Percentiles rank a stretch among this genome's conserved stretches.
Conservation (phyloP, 495 filamentous ascomycete genomes). For the Tuber microsphaerosporum region DNA sequence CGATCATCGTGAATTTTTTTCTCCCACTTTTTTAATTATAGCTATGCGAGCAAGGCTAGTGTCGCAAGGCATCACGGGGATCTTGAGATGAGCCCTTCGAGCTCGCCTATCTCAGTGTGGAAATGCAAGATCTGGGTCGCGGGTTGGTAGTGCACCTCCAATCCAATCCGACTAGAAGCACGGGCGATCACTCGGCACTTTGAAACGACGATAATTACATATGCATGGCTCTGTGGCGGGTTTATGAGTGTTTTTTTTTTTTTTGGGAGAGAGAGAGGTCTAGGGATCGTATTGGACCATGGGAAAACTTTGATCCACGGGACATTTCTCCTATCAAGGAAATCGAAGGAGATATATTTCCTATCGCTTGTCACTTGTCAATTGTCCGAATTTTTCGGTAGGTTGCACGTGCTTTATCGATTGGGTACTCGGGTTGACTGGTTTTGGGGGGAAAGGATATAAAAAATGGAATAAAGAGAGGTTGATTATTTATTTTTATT, state of each 20-base stretch:
- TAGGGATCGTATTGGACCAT: not conserved
- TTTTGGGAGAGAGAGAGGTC: not conserved
- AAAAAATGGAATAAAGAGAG: not conserved
- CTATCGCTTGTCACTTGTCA: not conserved
- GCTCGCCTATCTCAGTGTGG: not conserved
- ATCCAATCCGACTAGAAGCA: conserved; percentile 4
- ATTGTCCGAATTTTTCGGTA: not conserved
- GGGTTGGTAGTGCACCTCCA: not conserved
- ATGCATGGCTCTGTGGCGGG: not conserved
- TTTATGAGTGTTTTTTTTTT: not conserved
- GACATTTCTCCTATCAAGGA: not conserved
- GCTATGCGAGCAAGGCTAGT: not conserved
- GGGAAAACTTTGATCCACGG: not conserved
- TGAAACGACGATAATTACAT: not conserved
- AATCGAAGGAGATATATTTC: not conserved
- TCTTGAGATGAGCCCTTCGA: not conserved
- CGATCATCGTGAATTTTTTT: conserved; percentile 5
- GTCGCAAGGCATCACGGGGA: not conserved
- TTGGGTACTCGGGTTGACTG: not conserved
- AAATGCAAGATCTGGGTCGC: not conserved
- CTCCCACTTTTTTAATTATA: not conserved
- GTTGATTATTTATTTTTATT: not conserved
- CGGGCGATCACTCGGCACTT: not conserved
- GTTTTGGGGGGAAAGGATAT: not conserved
- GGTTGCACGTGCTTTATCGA: not conserved